These are phyloP conservation scores for Ogataea pini DNA, from an alignment of 805 yeast genomes.

Conservation along the genomic window DNA sequence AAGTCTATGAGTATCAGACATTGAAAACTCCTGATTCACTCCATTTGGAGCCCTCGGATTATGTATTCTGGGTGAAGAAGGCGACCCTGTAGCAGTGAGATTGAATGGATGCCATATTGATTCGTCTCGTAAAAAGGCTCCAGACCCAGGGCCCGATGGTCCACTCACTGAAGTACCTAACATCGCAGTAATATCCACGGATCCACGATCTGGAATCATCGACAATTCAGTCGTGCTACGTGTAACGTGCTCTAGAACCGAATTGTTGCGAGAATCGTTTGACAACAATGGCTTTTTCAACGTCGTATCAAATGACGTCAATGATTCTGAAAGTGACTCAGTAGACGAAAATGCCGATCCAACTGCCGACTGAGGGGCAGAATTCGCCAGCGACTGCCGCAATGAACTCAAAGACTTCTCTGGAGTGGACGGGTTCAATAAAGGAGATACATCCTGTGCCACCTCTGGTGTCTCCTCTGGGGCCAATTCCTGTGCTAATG, in stretches of 20 bases:
- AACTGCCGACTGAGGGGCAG: slow-evolving; percentile 9
- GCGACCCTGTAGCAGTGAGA: slow-evolving; percentile 5
- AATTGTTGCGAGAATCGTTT: slow-evolving; percentile 20
- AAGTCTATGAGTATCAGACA: background rate
- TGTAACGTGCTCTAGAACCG: slow-evolving; percentile 8
- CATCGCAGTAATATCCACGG: slow-evolving; percentile 28
- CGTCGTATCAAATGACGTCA: slow-evolving; percentile 22
- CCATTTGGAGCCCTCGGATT: slow-evolving; percentile 4
- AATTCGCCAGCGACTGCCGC: background rate
- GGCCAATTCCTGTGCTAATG: slow-evolving; percentile 11
- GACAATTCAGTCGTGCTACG: slow-evolving; percentile 25
- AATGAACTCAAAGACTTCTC: background rate
- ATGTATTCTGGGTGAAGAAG: background rate
- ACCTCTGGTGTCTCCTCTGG: slow-evolving; percentile 7
- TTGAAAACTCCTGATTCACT: slow-evolving; percentile 6
- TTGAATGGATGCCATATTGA: slow-evolving; percentile 31
- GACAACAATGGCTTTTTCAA: slow-evolving; percentile 21
- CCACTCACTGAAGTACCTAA: slow-evolving; percentile 21
- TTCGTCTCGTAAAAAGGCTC: slow-evolving; percentile 13
- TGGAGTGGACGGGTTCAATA: background rate
- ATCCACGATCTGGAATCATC: slow-evolving; percentile 20
- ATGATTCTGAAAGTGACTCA: slow-evolving; percentile 19
- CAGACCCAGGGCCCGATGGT: background rate
- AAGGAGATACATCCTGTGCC: too few relatives aligned
- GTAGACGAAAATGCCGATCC: slow-evolving; percentile 23